Base-by-base conservation (phyloP, 306 rosid genomes). In the Gleditsia sinensis region DNA sequence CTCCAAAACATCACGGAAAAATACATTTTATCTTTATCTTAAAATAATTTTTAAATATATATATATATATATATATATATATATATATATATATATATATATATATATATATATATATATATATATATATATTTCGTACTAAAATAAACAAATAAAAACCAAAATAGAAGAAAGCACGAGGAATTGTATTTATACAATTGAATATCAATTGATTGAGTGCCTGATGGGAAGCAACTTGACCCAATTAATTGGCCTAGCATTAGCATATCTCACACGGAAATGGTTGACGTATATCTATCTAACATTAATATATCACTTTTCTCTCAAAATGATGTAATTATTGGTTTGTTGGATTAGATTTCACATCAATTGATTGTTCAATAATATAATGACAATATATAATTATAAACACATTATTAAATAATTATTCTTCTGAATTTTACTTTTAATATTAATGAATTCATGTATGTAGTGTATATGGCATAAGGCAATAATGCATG, bases 321-420 rank as follows among this genome's bases (percentile, higher is more conserved):
- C 77, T 48, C 13, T 34, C 12, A 9, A 10, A 66, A 24, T 67
- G 65, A 46, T 69, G 48, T 40, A 21, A 75, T 80, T 70, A 75
- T 83, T 53, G 54, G 84, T 81, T 71, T 50, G 87, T 77, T 77
- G 80, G 90, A 39, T 79, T 77, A 81, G 88, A 87, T 71, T 67
- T 39, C 70, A 58, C 75, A 53, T 78, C 72, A 75, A 72, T 50
- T 67, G 75, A 69, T 75, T 53, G 24, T 34, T 70, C 20, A 48
- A 71, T 45, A 40, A 17, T 10, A 79, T 73, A 49, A 60, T 32
- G 55, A 71, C 61, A 49, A 39, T 24, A 59, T 32, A 36, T 9
- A 65, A 23, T 64, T 58, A 32, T 66, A 62, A 50, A 49, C 57
- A 66, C 56, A 45, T 17, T 77, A 32, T 25, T 45, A 25, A 10